phyloP scores from a whole-genome alignment of 768 basidiomycete genomes.

The Leccinum rimulosum region DNA sequence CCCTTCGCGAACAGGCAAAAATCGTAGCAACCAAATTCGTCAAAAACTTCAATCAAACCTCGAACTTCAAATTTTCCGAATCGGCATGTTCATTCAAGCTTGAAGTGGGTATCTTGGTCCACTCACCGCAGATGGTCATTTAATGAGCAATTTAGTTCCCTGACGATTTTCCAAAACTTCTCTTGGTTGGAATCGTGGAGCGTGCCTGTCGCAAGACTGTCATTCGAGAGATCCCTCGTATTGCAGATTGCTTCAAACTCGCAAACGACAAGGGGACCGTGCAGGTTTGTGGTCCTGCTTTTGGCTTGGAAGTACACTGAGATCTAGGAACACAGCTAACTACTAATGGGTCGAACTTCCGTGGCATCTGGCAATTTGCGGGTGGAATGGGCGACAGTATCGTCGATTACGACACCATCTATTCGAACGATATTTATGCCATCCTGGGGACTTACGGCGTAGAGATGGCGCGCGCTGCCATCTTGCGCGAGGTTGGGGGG shows the following conservation, averaged over 20 bases:
- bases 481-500: conserved; percentile 85
- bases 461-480: conserved; percentile 90
- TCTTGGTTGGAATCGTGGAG: conserved; percentile 93
- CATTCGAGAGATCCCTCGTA: conserved; percentile 86
- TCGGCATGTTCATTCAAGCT: conserved; percentile 75
- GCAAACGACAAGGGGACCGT: conserved; percentile 50
- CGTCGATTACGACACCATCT: conserved; percentile 76
- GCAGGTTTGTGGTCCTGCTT: conserved; percentile 36
- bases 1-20: conserved; percentile 42
- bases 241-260: conserved; percentile 78
- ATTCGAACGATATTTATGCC: conserved; percentile 94
- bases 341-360: conserved; percentile 92
- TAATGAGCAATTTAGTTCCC: conserved; percentile 58
- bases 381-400: conserved; percentile 51
- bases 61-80: conserved; percentile 68
- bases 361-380: conserved; percentile 81
- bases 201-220: conserved; percentile 79
- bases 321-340: conserved; percentile 50
- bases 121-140: not conserved
- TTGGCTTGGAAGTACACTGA: not conserved
- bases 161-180: conserved; percentile 85
- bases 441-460: conserved; percentile 92
- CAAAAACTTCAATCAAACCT: conserved; percentile 59
- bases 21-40: conserved; percentile 52
- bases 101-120: conserved; percentile 55